These are phyloP conservation scores for Lipomyces sp. DNA, from an alignment of 805 yeast species.

Conservation along the genomic window DNA sequence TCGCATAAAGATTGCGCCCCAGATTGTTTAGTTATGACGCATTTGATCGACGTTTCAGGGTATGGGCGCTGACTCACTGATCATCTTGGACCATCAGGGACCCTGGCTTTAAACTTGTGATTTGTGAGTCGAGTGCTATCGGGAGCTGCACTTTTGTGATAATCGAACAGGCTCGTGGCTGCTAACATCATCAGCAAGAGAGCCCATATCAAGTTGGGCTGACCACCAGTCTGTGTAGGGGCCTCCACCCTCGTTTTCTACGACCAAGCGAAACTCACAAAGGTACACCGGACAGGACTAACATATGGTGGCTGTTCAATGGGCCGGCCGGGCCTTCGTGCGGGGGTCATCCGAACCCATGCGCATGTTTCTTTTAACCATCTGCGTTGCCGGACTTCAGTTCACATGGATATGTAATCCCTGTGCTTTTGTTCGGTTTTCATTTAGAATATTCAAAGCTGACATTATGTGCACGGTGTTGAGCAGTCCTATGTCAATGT, in stretches of 20 bases:
- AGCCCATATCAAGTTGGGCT: neutral
- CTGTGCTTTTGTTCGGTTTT: neutral
- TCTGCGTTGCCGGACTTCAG: conserved; percentile 63
- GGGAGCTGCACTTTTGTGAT: neutral
- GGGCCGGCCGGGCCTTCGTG: conserved; percentile 36
- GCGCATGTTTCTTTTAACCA: conserved; percentile 54
- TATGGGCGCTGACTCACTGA: too few relatives aligned
- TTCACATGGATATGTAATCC: conserved; percentile 61
- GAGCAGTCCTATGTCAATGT: conserved; percentile 43
- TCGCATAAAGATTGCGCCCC: too few relatives aligned
- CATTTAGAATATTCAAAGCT: neutral
- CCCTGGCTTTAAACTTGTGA: too few relatives aligned
- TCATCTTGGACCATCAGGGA: too few relatives aligned
- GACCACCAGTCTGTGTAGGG: neutral
- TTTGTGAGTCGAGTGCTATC: too few relatives aligned
- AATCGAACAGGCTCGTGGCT: too few relatives aligned
- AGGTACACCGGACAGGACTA: neutral
- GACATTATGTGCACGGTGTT: conserved; percentile 30
- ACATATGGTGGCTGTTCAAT: conserved; percentile 12
- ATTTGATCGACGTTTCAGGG: too few relatives aligned
- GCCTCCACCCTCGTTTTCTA: neutral
- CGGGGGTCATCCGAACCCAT: conserved; percentile 35
- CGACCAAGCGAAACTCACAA: neutral
- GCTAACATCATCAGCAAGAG: too few relatives aligned
- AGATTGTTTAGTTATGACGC: too few relatives aligned